Evolutionary conservation across 108 stramenopile species (phyloP).

Genomic region (Parietichytrium sp.): DNA sequence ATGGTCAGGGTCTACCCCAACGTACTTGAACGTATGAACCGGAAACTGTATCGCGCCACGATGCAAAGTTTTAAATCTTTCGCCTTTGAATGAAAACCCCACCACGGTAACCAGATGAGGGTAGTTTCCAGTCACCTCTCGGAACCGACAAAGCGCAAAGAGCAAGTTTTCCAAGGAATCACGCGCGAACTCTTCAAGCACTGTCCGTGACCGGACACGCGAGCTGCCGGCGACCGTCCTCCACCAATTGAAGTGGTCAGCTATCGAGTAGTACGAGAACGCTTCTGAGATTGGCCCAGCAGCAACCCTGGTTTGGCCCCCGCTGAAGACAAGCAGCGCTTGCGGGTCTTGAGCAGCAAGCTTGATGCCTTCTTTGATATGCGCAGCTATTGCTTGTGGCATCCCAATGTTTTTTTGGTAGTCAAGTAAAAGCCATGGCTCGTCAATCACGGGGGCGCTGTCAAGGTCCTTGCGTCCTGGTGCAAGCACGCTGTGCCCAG

Average conservation of each 20-base stretch:
- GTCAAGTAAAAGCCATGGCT: conserved; percentile 80
- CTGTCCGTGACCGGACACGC: conserved; percentile 44
- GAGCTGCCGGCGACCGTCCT: background rate
- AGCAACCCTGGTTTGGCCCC: conserved; percentile 82
- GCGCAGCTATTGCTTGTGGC: conserved; percentile 79
- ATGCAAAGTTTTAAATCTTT: conserved; percentile 79
- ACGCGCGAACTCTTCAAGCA: conserved; percentile 78
- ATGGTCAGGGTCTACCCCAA: conserved; percentile 75
- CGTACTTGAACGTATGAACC: conserved; percentile 66
- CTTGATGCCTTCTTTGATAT: conserved; percentile 79
- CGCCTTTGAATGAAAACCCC: conserved; percentile 86
- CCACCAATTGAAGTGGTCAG: conserved; percentile 60
- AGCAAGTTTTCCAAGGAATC: conserved; percentile 94
- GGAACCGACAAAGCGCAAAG: conserved; percentile 91
- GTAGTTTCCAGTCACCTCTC: conserved; percentile 84
- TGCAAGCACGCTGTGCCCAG: conserved; percentile 60
- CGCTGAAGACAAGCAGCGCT: conserved; percentile 81
- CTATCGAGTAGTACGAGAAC: conserved; percentile 51
- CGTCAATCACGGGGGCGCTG: conserved; percentile 60
- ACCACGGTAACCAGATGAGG: conserved; percentile 82
- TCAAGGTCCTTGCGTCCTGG: conserved; percentile 49
- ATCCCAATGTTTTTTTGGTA: conserved; percentile 82
- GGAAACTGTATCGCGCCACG: conserved; percentile 81
- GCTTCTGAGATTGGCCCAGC: conserved; percentile 71
- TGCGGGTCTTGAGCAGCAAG: conserved; percentile 69